phyloP scores from a whole-genome alignment of 75 land plant genomes.

The Pinus albicaulis region DNA sequence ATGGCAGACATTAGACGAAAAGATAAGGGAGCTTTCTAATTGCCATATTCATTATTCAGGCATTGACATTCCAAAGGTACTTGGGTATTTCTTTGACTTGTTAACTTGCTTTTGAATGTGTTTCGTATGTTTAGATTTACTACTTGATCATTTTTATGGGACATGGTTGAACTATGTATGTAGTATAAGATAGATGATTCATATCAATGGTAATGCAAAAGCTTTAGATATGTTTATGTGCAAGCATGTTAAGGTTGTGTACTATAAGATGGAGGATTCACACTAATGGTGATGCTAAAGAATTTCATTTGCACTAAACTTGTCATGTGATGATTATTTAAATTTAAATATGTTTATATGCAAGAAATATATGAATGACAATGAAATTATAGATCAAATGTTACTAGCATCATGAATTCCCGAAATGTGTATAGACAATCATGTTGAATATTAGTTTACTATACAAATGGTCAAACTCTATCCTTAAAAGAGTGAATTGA shows the following conservation, averaged over 20 bases:
- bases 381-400: too few relatives aligned
- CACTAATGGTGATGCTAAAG: too few relatives aligned
- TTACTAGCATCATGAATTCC: too few relatives aligned
- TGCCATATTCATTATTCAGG: constrained; percentile 85
- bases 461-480: neutral
- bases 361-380: too few relatives aligned
- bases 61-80: constrained; percentile 90
- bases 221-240: too few relatives aligned
- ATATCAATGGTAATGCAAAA: too few relatives aligned
- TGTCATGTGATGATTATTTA: too few relatives aligned
- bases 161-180: neutral
- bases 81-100: neutral
- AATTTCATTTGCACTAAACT: too few relatives aligned
- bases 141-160: neutral
- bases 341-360: too few relatives aligned
- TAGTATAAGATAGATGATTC: neutral
- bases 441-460: neutral
- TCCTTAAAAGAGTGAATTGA: neutral
- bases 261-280: too few relatives aligned
- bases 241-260: too few relatives aligned
- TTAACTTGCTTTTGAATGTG: neutral
- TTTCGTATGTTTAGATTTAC: neutral
- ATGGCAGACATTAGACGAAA: constrained; percentile 94
- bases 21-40: constrained; percentile 88
- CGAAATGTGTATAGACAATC: neutral